These are phyloP conservation scores for Hericium coralloides DNA, from an alignment of 768 basidiomycete species.

Conservation along the genomic window DNA sequence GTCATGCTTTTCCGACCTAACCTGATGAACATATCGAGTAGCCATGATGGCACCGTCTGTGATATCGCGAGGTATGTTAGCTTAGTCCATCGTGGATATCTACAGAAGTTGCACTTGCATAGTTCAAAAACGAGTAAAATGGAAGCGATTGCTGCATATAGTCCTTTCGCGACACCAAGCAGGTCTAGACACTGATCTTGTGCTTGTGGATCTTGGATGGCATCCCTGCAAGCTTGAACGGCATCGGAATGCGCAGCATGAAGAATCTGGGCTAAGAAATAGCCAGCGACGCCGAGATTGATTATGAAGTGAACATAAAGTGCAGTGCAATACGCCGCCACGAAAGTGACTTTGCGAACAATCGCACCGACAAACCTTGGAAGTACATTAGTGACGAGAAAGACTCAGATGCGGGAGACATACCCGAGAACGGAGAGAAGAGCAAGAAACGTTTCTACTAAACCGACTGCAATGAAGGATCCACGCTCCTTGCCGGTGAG, in stretches of 20 bases:
- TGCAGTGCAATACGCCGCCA: slow-evolving; percentile 46
- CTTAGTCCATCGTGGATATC: neutral
- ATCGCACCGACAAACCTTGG: slow-evolving; percentile 53
- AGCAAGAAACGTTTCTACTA: slow-evolving; percentile 47
- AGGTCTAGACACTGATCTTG: slow-evolving; percentile 38
- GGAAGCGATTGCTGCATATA: slow-evolving; percentile 37
- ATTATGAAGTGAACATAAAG: slow-evolving; percentile 48
- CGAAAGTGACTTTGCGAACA: slow-evolving; percentile 52
- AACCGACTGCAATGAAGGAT: slow-evolving; percentile 40
- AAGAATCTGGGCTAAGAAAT: slow-evolving; percentile 41
- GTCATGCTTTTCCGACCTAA: slow-evolving; percentile 12
- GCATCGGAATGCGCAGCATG: slow-evolving; percentile 36
- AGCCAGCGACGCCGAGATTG: slow-evolving; percentile 43
- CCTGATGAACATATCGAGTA: slow-evolving; percentile 15
- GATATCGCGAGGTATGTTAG: neutral
- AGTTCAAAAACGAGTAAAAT: slow-evolving; percentile 42
- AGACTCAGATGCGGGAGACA: slow-evolving; percentile 7
- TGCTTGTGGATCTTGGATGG: slow-evolving; percentile 30
- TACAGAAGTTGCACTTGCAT: slow-evolving; percentile 32
- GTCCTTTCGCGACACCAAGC: slow-evolving; percentile 31
- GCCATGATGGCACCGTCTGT: slow-evolving; percentile 14
- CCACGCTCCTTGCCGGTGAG: slow-evolving; percentile 22
- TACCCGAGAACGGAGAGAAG: slow-evolving; percentile 50
- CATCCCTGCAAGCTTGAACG: slow-evolving; percentile 35
- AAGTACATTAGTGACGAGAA: neutral